phyloP scores from a whole-genome alignment of 2,329 filamentous ascomycete species.

The Colletotrichum viniferum region DNA sequence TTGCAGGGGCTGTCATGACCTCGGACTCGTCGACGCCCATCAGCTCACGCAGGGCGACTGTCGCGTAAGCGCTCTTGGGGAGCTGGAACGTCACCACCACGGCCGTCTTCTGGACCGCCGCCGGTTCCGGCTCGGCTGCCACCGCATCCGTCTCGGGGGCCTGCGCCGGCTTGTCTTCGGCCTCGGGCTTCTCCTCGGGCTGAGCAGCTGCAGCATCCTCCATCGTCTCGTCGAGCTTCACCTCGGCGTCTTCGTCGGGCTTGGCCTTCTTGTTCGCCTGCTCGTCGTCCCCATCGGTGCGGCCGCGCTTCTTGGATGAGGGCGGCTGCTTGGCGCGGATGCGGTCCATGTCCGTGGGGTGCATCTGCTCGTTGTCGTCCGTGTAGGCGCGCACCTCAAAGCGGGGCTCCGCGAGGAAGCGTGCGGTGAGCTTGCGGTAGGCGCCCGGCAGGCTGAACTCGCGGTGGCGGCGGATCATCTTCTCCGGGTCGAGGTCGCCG shows the following conservation, averaged over 20 bases:
- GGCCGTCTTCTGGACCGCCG: constrained; percentile 57
- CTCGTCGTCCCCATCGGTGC: constrained; percentile 21
- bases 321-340: constrained; percentile 49
- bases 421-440: constrained; percentile 84
- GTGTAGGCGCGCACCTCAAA: constrained; percentile 74
- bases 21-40: constrained; percentile 52
- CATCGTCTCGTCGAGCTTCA: not conserved
- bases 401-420: constrained; percentile 64
- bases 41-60: constrained; percentile 80
- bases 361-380: constrained; percentile 80
- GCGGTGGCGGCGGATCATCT: constrained; percentile 85
- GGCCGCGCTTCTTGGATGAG: constrained; percentile 13
- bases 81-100: constrained; percentile 77
- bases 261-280: constrained; percentile 25
- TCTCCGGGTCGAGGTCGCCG: constrained; percentile 77
- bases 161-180: constrained; percentile 20
- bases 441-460: constrained; percentile 88
- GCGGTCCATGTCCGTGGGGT: constrained; percentile 83
- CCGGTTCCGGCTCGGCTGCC: not conserved
- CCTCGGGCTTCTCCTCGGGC: not conserved
- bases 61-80: constrained; percentile 82
- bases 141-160: not conserved
- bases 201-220: not conserved
- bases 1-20: not conserved
- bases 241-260: not conserved